Evolutionary conservation across 2,329 filamentous ascomycete genomes (phyloP), one percentile per base, ranked within the genome.

Genomic region (Colletotrichum liaoningense): DNA sequence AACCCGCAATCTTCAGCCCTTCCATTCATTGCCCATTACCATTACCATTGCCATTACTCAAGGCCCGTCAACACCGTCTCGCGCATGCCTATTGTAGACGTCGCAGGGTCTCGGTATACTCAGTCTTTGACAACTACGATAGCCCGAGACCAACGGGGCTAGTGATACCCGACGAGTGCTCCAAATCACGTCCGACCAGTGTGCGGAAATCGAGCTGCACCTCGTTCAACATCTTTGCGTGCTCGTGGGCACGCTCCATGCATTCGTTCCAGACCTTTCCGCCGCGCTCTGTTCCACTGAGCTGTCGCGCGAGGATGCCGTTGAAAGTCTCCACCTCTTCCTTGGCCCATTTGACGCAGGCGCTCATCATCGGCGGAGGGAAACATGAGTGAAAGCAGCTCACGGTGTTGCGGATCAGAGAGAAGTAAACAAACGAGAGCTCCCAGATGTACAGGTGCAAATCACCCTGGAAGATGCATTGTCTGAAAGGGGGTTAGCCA

Each of bases 301-400:
- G 86, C 83, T 98, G 97, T 72, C 96, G 88, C 46, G 89, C 91
- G 49, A 99, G 86, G 63, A 97, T 91, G 58, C 88, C 88, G 79
- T 98, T 98, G 86, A 98, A 98, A 2, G 92, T 92, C 78, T 98
- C 95, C 1, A 98, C 91, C 80, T 97, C 92, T 78, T 97, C 93
- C 83, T 98, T 98, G n/a, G 95, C 95, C 97, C 97, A 99, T 80
- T 96, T 97, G 78, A 99, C 96, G 78, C 95, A 97, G 0, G 95
- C 95, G 79, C 95, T 97, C 89, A 97, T 97, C 86, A 97, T 94
- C 16, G 92, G 88, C 30, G 94, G 89, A 12, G 95, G 93, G 80
- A 98, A 98, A 81, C 95, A 97, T 66, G 87, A 86, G 80, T 97
- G 95, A 83, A 97, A 98, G 79, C 94, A 95, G 79, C 90, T 90